Evolutionary conservation across 345 rosid species (phyloP).

Genomic region (Pseudoturritis turrita): DNA sequence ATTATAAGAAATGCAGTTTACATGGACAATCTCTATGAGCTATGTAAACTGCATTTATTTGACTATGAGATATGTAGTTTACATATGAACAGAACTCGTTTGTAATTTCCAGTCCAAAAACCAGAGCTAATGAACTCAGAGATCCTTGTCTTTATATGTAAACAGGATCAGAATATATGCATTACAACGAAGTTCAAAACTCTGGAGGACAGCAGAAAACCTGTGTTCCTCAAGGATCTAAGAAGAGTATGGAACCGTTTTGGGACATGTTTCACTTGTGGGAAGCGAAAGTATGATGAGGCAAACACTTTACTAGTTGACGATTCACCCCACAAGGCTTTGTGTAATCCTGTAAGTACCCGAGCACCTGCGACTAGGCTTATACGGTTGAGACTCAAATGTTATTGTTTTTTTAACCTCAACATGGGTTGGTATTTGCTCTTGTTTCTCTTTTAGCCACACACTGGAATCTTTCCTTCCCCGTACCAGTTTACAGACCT

Average conservation of each 20-base stretch:
- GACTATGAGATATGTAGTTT: background rate
- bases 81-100: background rate
- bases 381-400: background rate
- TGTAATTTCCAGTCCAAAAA: background rate
- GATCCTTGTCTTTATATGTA: background rate
- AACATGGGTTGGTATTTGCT: background rate
- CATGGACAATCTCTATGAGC: background rate
- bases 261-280: constrained; percentile 47
- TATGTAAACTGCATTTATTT: background rate
- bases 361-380: background rate
- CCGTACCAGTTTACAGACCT: constrained; percentile 40
- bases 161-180: constrained; percentile 60
- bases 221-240: constrained; percentile 75
- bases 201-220: constrained; percentile 50
- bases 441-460: constrained; percentile 37
- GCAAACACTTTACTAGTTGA: constrained; percentile 76
- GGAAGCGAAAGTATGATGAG: constrained; percentile 54
- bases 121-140: constrained; percentile 2
- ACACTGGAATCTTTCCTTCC: constrained; percentile 77
- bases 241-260: constrained; percentile 55
- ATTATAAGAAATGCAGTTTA: background rate
- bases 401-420: background rate
- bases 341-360: constrained; percentile 71
- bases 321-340: constrained; percentile 85
- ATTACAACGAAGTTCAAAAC: constrained; percentile 48